Evolutionary conservation across 805 yeast genomes (phyloP), one percentile per base, ranked within the genome.

Genomic region (Monosporozyma servazzii): DNA sequence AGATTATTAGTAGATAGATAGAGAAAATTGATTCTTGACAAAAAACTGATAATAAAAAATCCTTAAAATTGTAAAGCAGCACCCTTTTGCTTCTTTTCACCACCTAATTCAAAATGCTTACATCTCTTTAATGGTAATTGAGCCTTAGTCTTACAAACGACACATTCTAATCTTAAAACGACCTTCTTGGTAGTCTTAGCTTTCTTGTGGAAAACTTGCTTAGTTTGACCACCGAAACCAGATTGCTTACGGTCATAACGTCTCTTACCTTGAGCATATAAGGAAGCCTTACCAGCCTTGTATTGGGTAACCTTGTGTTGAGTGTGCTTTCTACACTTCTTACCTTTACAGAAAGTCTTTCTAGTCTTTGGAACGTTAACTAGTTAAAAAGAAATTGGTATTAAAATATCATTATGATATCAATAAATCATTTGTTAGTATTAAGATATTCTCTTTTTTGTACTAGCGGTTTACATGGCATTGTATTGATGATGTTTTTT

Each of bases 151-250:
- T 93, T 93, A 81, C 99, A 93, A 69, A 76, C 81, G 70, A 90
- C 88, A 87, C 99, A 93, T 83, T 93, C 99, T 74, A 93, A 85
- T 82, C 97, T 91, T 75, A 93, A 86, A 65, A 93, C 99, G 75
- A 93, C 96, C 87, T 93, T 93, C 89, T 93, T 93, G 83, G 99
- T 93, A 69, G 98, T 93, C 89, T 93, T 93, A 71, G 99, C 99
- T 80, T 93, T 93, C 88, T 93, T 93, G 87, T 89, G 98, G 97
- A 93, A 93, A 80, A 93, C 86, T 75, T 84, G 99, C 84, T 89
- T 93, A 80, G 99, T 93, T 82, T 93, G 99, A 88, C 99, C 99
- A 88, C 99, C 99, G 81, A 83, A 93, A 89, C 99, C 99, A 71
- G 86, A 75, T 82, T 93, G 99, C 80, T 93, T 93, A 81, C 99